Conservation (phyloP, 1,284 basidiomycete species). For the Neolentinus lepideus region DNA sequence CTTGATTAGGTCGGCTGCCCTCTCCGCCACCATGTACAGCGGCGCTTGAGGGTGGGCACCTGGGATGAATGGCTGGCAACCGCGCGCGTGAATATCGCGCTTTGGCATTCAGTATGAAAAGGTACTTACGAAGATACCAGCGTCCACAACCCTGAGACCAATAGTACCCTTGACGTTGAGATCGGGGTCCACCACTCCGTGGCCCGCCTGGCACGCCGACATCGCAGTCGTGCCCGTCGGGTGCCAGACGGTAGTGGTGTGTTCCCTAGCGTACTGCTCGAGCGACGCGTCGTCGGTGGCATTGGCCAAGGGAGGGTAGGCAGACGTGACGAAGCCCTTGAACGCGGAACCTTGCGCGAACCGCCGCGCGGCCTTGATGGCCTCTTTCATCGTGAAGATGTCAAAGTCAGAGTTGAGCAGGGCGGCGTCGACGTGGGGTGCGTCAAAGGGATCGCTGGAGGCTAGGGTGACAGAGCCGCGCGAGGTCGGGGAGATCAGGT, state of each 20-base stretch:
- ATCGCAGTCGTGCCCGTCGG: neutral
- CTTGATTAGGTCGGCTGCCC: conserved; percentile 19
- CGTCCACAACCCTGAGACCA: neutral
- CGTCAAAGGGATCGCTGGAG: neutral
- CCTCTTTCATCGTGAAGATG: neutral
- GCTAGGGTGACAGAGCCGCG: neutral
- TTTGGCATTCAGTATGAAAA: neutral
- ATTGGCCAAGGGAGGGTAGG: neutral
- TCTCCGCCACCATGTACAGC: conserved; percentile 28
- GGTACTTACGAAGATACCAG: neutral
- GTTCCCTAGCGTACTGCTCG: neutral
- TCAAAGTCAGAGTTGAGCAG: neutral
- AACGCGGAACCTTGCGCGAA: neutral
- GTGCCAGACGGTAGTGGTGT: neutral
- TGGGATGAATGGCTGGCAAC: conserved; percentile 20
- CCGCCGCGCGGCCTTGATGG: neutral
- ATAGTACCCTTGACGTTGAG: neutral
- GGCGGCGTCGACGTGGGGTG: neutral
- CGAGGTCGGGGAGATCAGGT: conserved; percentile 1
- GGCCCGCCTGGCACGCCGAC: neutral
- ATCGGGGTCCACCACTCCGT: neutral
- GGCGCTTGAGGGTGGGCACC: conserved; percentile 27
- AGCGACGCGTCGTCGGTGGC: neutral
- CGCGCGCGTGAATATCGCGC: neutral
- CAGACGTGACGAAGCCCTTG: neutral